Percentiles rank a stretch among this genome's conserved stretches.
phyloP scores from a whole-genome alignment of 2,329 filamentous ascomycete species.

The Cordyceps militaris region DNA sequence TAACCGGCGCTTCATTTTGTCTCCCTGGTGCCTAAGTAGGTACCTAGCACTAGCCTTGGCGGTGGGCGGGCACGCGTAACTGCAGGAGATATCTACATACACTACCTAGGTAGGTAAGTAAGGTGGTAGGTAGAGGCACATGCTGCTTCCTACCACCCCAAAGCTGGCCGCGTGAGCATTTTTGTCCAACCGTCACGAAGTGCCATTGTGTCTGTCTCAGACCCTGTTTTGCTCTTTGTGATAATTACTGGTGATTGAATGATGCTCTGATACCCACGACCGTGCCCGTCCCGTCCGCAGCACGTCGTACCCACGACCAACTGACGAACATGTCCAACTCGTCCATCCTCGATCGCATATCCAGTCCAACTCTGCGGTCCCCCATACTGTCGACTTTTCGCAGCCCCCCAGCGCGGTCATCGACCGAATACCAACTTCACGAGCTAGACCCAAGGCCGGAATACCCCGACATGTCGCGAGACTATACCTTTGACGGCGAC shows the following conservation, averaged over 20 bases:
- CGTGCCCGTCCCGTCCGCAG: neutral
- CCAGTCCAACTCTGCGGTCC: constrained; percentile 17
- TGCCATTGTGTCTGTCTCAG: neutral
- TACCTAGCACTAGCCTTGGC: too few species aligned
- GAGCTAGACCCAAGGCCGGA: constrained; percentile 32
- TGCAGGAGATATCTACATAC: too few species aligned
- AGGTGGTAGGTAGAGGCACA: constrained; percentile 3
- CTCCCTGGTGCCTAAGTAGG: too few species aligned
- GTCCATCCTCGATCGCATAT: constrained; percentile 4
- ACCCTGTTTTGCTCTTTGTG: neutral
- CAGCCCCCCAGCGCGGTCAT: constrained; percentile 19
- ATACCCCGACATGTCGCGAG: constrained; percentile 9
- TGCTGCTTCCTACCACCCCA: constrained; percentile 1
- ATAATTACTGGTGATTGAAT: neutral
- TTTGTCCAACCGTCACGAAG: neutral
- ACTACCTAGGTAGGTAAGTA: neutral
- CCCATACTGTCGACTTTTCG: constrained; percentile 22
- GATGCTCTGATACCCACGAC: neutral
- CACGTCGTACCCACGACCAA: neutral
- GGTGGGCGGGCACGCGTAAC: too few species aligned
- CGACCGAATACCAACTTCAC: constrained; percentile 32
- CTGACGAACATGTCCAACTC: constrained; percentile 10
- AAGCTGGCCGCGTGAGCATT: constrained; percentile 10
- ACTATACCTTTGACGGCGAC: neutral
- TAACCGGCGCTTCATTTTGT: too few species aligned